These are phyloP conservation scores for Aspergillus bridgeri DNA, from an alignment of 495 filamentous ascomycete genomes.

Conservation along the genomic window DNA sequence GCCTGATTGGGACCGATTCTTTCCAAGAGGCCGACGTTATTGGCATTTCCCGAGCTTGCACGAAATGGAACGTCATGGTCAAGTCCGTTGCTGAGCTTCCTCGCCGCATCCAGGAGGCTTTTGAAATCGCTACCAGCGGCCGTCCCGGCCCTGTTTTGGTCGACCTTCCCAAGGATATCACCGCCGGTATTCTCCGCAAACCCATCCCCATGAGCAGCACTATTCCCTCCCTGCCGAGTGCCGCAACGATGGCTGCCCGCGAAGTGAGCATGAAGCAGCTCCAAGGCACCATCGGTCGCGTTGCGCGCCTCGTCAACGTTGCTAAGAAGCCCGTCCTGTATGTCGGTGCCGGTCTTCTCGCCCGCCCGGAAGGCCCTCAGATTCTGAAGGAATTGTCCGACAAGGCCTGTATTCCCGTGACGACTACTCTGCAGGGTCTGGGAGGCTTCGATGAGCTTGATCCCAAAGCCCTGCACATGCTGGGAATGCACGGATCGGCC, in stretches of 20 bases:
- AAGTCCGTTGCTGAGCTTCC: constrained; percentile 59
- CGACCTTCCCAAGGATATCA: constrained; percentile 60
- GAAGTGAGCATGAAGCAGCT: constrained; percentile 48
- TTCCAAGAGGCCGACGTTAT: constrained; percentile 66
- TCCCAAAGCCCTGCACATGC: constrained; percentile 57
- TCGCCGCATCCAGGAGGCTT: constrained; percentile 57
- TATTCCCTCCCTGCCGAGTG: constrained; percentile 52
- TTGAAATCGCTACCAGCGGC: constrained; percentile 58
- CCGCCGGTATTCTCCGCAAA: constrained; percentile 46
- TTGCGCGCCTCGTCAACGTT: constrained; percentile 55
- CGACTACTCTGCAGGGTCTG: constrained; percentile 62
- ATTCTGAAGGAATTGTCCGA: constrained; percentile 55
- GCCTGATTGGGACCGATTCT: constrained; percentile 54
- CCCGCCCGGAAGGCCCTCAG: constrained; percentile 46
- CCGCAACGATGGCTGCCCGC: constrained; percentile 50
- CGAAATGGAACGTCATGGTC: constrained; percentile 65
- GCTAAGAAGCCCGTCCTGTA: constrained; percentile 59
- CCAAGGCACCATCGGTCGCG: constrained; percentile 45
- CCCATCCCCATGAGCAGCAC: constrained; percentile 53
- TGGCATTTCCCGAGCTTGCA: constrained; percentile 59
- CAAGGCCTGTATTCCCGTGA: constrained; percentile 58
- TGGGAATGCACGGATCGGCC: constrained; percentile 62
- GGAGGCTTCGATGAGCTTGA: constrained; percentile 61
- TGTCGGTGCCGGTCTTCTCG: constrained; percentile 57
- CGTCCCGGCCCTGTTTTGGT: constrained; percentile 60